A percentile compares a stretch with the other conserved stretches of the same genome.
Conservation (phyloP, 2,329 filamentous ascomycete species). For the Claviceps maximensis region DNA sequence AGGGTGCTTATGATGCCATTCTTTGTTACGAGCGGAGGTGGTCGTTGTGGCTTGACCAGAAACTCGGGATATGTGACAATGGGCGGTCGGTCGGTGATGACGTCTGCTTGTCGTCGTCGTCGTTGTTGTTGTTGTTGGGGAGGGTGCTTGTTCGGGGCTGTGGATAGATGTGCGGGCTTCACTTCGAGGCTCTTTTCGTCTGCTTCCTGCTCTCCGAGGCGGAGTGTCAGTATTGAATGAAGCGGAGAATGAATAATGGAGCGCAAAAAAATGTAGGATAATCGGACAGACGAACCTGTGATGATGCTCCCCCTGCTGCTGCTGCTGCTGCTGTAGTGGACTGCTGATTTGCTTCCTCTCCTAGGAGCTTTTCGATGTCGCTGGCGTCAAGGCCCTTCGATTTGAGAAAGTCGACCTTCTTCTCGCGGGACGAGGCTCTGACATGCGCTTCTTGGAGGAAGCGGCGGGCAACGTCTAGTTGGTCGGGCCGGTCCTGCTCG, state of each 20-base stretch:
- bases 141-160: slow-evolving; percentile 11
- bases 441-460: slow-evolving; percentile 70
- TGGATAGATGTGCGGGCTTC: not conserved
- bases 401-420: slow-evolving; percentile 64
- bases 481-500: slow-evolving; percentile 14
- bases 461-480: slow-evolving; percentile 50
- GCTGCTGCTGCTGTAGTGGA: slow-evolving; percentile 3
- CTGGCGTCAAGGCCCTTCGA: slow-evolving; percentile 57
- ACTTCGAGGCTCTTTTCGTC: not conserved
- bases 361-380: slow-evolving; percentile 56
- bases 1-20: slow-evolving; percentile 44
- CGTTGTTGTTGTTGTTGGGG: slow-evolving; percentile 5
- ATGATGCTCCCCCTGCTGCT: not conserved
- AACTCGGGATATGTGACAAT: slow-evolving; percentile 62
- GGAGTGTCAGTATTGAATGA: not conserved
- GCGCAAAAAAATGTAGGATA: not conserved
- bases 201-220: not conserved
- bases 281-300: not conserved
- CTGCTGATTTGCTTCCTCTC: slow-evolving; percentile 14
- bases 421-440: slow-evolving; percentile 51
- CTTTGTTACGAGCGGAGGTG: slow-evolving; percentile 50
- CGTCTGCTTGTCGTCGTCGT: not conserved
- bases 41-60: slow-evolving; percentile 40
- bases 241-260: not conserved
- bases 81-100: slow-evolving; percentile 34